phyloP scores from a whole-genome alignment of 257 asterid genomes.

The Gynochthodes officinalis region DNA sequence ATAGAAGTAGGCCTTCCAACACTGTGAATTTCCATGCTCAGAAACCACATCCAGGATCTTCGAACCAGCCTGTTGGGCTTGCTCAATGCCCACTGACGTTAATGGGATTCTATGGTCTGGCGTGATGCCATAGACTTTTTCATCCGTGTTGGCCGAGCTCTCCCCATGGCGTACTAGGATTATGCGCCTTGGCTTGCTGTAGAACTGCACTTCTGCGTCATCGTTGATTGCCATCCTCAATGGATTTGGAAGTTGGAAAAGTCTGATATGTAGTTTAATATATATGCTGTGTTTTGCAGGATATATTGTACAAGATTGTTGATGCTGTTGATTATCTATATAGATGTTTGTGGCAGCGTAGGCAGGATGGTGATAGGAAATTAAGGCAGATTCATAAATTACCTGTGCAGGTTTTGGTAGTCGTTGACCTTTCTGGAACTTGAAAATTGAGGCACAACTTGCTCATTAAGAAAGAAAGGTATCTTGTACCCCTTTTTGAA shows the following conservation, averaged over 20 bases:
- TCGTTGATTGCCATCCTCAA: too few relatives aligned
- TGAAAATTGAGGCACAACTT: too few relatives aligned
- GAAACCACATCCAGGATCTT: constrained; percentile 16
- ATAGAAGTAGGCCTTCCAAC: constrained; percentile 36
- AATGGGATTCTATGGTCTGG: constrained; percentile 32
- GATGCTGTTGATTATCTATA: not conserved
- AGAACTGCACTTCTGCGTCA: not conserved
- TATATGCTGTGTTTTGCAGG: not conserved
- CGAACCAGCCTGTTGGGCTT: constrained; percentile 27
- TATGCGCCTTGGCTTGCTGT: constrained; percentile 27
- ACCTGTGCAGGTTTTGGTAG: too few relatives aligned
- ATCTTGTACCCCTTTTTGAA: too few relatives aligned
- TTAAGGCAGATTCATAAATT: not conserved
- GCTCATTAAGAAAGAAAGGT: too few relatives aligned
- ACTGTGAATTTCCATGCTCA: not conserved
- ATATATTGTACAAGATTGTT: not conserved
- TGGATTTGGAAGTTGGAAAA: too few relatives aligned
- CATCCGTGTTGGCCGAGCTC: constrained; percentile 26
- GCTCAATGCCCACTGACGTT: constrained; percentile 17
- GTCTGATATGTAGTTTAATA: too few relatives aligned
- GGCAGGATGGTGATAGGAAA: not conserved
- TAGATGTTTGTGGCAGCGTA: not conserved
- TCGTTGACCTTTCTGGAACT: too few relatives aligned
- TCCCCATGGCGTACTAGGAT: constrained; percentile 39
- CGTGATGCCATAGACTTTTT: not conserved